Percentiles rank a stretch among this genome's conserved stretches.
These are phyloP conservation scores for Trichoderma asperellum DNA, from an alignment of 2,329 filamentous ascomycete species.

Conservation along the genomic window DNA sequence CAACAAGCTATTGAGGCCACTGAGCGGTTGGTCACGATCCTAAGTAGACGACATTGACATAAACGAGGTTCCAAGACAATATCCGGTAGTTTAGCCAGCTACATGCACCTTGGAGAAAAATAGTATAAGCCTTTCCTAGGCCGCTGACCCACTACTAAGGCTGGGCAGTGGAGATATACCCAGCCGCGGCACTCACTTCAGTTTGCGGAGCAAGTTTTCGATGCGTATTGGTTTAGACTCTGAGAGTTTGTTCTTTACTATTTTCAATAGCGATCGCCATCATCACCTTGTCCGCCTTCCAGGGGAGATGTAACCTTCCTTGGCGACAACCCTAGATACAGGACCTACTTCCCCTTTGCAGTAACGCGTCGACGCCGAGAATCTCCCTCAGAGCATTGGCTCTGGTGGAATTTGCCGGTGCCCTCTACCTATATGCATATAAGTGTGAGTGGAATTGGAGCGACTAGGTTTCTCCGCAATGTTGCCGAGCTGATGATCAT, in stretches of 20 bases:
- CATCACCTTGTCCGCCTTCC: not conserved
- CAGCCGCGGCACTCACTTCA: not conserved
- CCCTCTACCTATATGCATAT: not conserved
- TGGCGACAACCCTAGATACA: not conserved
- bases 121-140: not conserved
- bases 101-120: not conserved
- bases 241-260: not conserved
- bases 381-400: not conserved
- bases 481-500: constrained; percentile 18
- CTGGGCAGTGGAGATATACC: not conserved
- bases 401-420: not conserved
- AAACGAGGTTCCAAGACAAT: not conserved
- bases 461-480: constrained; percentile 20
- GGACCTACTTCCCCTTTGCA: not conserved
- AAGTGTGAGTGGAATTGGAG: constrained; percentile 3
- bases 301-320: not conserved
- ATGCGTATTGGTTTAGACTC: not conserved
- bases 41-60: not conserved
- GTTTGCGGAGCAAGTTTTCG: not conserved
- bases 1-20: not conserved
- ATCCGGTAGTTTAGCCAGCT: not conserved
- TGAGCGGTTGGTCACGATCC: not conserved
- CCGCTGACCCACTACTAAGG: not conserved
- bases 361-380: not conserved
- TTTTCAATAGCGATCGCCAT: no score